Percentiles rank a stretch among this genome's conserved stretches.
phyloP scores from a whole-genome alignment of 2,329 filamentous ascomycete genomes.

The Sporothrix euskadiensis region DNA sequence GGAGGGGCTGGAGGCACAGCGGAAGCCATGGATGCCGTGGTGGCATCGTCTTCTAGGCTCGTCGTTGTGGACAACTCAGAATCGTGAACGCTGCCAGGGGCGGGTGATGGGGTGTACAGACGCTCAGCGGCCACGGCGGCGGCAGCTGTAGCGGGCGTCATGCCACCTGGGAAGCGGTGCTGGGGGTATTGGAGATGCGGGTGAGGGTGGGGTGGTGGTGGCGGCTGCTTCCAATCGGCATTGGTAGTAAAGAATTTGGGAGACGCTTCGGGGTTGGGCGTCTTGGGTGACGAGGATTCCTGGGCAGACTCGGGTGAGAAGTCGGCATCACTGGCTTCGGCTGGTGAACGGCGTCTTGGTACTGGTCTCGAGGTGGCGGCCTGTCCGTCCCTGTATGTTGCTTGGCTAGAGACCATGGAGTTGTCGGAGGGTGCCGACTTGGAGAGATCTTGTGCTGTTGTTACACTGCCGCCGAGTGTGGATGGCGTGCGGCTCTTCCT shows the following conservation, averaged over 20 bases:
- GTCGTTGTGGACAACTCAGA: constrained; percentile 25
- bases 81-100: constrained; percentile 13
- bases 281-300: constrained; percentile 62
- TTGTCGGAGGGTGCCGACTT: constrained; percentile 54
- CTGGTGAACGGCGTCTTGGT: constrained; percentile 30
- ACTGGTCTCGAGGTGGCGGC: neutral
- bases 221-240: constrained; percentile 44
- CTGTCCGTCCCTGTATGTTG: constrained; percentile 45
- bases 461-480: constrained; percentile 26
- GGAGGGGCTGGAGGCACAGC: constrained; percentile 60
- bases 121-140: constrained; percentile 34
- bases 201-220: constrained; percentile 50
- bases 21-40: constrained; percentile 32
- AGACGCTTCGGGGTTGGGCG: constrained; percentile 49
- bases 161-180: neutral
- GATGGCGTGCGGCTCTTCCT: constrained; percentile 27
- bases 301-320: constrained; percentile 54
- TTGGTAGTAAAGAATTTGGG: constrained; percentile 28
- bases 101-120: constrained; percentile 38
- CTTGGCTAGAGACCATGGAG: constrained; percentile 60
- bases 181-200: constrained; percentile 36
- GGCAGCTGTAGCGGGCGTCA: neutral
- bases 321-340: constrained; percentile 47
- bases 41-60: constrained; percentile 1
- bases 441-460: constrained; percentile 48